phyloP scores from a whole-genome alignment of 2,329 filamentous ascomycete genomes.

The Penicillium sp. region DNA sequence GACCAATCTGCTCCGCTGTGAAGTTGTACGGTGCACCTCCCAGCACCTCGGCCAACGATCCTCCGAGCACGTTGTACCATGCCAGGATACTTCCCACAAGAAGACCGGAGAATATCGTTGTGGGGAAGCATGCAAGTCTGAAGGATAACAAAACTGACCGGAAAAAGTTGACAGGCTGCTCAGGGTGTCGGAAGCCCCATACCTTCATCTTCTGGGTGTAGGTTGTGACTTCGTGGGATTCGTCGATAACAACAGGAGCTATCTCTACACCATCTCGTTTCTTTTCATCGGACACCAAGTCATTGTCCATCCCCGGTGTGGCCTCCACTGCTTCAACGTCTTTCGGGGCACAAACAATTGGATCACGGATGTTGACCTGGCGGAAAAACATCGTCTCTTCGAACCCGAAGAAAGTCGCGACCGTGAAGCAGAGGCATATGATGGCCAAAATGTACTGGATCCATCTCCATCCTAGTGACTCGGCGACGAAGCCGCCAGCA shows the following conservation, averaged over 20 bases:
- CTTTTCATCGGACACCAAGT: background rate
- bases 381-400: constrained; percentile 18
- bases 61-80: constrained; percentile 31
- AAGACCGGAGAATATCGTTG: constrained; percentile 21
- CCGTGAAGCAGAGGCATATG: constrained; percentile 49
- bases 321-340: background rate
- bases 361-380: constrained; percentile 4
- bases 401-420: constrained; percentile 54
- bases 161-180: constrained; percentile 17
- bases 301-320: background rate
- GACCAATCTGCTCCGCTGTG: constrained; percentile 21
- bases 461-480: constrained; percentile 54
- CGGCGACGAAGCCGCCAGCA: constrained; percentile 52
- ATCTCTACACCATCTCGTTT: background rate
- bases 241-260: background rate
- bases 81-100: constrained; percentile 21
- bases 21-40: constrained; percentile 26
- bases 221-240: constrained; percentile 8
- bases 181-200: constrained; percentile 17
- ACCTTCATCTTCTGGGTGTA: constrained; percentile 22
- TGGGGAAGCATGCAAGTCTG: constrained; percentile 16
- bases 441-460: constrained; percentile 58
- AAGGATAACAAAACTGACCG: constrained; percentile 16
- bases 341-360: constrained; percentile 1
- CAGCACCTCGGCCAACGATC: constrained; percentile 25